A percentile compares a stretch with the other conserved stretches of the same genome.
Conservation (phyloP, 495 filamentous ascomycete genomes). For the Thermochaetoides thermophila region DNA sequence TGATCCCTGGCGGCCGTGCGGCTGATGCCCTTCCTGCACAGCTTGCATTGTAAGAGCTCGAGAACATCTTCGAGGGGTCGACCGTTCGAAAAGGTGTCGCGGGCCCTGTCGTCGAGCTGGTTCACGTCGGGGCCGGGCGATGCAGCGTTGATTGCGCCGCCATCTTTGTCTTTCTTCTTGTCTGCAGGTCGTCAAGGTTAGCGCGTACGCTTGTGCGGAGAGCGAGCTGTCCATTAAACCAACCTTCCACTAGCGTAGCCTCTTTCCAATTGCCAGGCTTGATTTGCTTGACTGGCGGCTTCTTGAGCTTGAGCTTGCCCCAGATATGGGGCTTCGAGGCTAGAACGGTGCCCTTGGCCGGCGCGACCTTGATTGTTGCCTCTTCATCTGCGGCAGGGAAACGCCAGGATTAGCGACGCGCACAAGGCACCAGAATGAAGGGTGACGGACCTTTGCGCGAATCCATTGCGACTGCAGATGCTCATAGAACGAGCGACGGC, state of each 20-base stretch:
- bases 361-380: conserved; percentile 41
- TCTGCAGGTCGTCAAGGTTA: too few species aligned
- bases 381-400: conserved; percentile 40
- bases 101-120: conserved; percentile 51
- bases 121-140: conserved; percentile 48
- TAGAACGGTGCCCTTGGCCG: conserved; percentile 38
- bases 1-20: conserved; percentile 48
- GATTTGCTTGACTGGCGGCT: conserved; percentile 39
- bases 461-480: too few species aligned
- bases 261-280: conserved; percentile 44
- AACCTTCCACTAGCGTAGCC: conserved; percentile 39
- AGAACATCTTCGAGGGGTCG: conserved; percentile 54
- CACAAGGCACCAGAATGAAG: too few species aligned
- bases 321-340: conserved; percentile 11
- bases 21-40: conserved; percentile 62
- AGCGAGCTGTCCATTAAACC: conserved; percentile 5
- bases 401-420: too few species aligned
- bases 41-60: conserved; percentile 61
- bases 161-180: conserved; percentile 33
- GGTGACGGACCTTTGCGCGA: conserved; percentile 18
- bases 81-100: conserved; percentile 57
- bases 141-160: conserved; percentile 23
- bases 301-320: conserved; percentile 56
- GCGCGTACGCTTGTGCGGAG: too few species aligned
- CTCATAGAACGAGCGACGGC: too few species aligned